Conservation (phyloP, 768 basidiomycete species). For the Pleurotus pulmonarius region DNA sequence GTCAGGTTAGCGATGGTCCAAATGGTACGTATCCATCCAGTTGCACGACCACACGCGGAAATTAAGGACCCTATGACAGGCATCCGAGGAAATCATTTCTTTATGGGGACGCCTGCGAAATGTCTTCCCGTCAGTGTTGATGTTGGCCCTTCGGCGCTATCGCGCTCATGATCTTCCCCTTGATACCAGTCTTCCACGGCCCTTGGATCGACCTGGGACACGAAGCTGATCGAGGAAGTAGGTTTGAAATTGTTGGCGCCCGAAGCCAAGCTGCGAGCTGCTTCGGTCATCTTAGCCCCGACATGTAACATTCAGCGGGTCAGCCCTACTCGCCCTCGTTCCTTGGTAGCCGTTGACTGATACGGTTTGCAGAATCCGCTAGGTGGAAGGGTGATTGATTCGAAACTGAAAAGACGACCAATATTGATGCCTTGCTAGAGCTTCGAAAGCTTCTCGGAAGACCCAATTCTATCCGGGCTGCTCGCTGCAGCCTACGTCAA, state of each 20-base stretch:
- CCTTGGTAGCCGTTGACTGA: slow-evolving; percentile 2
- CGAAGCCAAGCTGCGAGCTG: slow-evolving; percentile 69
- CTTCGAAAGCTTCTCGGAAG: slow-evolving; percentile 80
- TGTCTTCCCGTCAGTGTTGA: slow-evolving; percentile 50
- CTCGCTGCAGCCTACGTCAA: slow-evolving; percentile 72
- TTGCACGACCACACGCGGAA: not conserved
- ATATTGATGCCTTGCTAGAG: slow-evolving; percentile 31
- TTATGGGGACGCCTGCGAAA: slow-evolving; percentile 79
- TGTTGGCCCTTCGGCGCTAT: too few relatives aligned
- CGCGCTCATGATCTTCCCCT: too few relatives aligned
- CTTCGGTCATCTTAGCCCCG: slow-evolving; percentile 70
- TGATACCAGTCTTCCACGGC: slow-evolving; percentile 56
- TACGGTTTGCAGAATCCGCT: slow-evolving; percentile 50
- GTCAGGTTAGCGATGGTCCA: slow-evolving; percentile 73
- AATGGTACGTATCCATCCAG: slow-evolving; percentile 45
- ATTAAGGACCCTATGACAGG: not conserved
- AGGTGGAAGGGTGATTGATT: slow-evolving; percentile 53
- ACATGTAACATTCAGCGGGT: slow-evolving; percentile 85
- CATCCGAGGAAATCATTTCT: slow-evolving; percentile 68
- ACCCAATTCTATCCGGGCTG: slow-evolving; percentile 69
- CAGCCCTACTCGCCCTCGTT: slow-evolving; percentile 11
- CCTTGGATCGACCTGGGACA: slow-evolving; percentile 72
- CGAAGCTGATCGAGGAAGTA: slow-evolving; percentile 56
- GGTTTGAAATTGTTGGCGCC: slow-evolving; percentile 63
- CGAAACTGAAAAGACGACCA: not conserved